Percentiles rank a stretch among this genome's conserved stretches.
Conservation (phyloP, 805 yeast genomes). For the Kurtzmaniella cleridarum region DNA sequence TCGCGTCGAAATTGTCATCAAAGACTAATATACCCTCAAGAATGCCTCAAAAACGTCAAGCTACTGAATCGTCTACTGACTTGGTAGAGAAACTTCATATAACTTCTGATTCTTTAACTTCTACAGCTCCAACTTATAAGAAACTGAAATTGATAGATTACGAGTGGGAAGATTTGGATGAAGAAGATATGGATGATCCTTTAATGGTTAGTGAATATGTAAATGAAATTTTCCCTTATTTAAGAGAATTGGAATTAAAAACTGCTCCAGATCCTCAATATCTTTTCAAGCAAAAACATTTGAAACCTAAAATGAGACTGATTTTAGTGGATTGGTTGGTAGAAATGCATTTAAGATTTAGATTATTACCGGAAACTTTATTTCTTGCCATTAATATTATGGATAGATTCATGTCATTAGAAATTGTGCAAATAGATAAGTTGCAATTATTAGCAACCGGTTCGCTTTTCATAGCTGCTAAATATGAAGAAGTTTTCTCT, state of each 20-base stretch:
- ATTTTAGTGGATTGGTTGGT: conserved; percentile 92
- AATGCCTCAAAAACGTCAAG: conserved; percentile 47
- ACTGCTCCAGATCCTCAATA: conserved; percentile 74
- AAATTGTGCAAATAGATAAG: conserved; percentile 69
- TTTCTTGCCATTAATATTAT: conserved; percentile 77
- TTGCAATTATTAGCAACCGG: conserved; percentile 85
- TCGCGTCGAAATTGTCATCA: conserved; percentile 4
- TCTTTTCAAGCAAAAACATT: conserved; percentile 54
- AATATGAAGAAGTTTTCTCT: conserved; percentile 85
- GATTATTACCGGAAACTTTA: conserved; percentile 80
- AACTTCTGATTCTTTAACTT: conserved; percentile 8
- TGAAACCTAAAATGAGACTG: conserved; percentile 79
- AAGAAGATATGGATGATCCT: conserved; percentile 63
- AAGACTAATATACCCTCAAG: conserved; percentile 20
- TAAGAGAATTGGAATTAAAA: conserved; percentile 64
- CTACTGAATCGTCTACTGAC: conserved; percentile 50
- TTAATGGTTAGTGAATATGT: conserved; percentile 93
- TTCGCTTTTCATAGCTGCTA: conserved; percentile 82
- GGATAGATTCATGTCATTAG: conserved; percentile 80
- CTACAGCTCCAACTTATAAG: conserved; percentile 16
- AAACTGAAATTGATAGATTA: conserved; percentile 38
- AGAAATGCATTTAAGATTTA: conserved; percentile 79
- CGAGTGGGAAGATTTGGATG: conserved; percentile 70
- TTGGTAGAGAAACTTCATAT: conserved; percentile 29
- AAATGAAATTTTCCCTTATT: conserved; percentile 74